These are phyloP conservation scores for Talaromyces proteolyticus DNA, from an alignment of 495 filamentous ascomycete genomes.

Conservation along the genomic window DNA sequence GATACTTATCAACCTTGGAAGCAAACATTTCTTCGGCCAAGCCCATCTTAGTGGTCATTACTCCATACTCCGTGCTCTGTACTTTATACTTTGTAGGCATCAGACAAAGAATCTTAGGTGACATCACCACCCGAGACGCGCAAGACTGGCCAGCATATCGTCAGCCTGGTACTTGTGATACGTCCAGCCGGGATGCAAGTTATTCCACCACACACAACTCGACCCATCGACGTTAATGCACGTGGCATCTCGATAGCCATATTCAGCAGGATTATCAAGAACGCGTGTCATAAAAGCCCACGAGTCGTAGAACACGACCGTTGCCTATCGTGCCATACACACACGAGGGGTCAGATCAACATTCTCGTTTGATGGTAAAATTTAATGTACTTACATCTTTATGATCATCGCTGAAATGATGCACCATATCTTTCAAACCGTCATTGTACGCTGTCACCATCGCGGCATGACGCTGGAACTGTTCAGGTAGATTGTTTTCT, in stretches of 20 bases:
- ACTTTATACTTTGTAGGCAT: too few species aligned
- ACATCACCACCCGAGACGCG: slow-evolving; percentile 2
- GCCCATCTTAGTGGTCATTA: background rate
- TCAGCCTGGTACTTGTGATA: slow-evolving; percentile 8
- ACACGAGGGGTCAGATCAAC: background rate
- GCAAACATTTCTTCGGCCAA: background rate
- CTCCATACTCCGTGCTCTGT: background rate
- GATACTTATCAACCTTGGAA: too few species aligned
- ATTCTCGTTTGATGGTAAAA: background rate
- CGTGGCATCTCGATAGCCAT: slow-evolving; percentile 9
- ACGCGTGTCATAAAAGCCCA: slow-evolving; percentile 30
- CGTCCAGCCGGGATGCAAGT: slow-evolving; percentile 10
- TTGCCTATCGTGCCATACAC: background rate
- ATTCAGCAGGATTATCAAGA: slow-evolving; percentile 38
- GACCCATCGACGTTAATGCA: slow-evolving; percentile 9
- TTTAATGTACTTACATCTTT: slow-evolving; percentile 16
- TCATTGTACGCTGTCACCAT: slow-evolving; percentile 27
- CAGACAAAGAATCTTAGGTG: background rate
- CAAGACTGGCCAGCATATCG: slow-evolving; percentile 2
- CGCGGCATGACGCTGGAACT: slow-evolving; percentile 16
- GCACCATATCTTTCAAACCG: slow-evolving; percentile 19
- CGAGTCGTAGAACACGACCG: slow-evolving; percentile 7
- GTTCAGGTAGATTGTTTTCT: slow-evolving; percentile 14
- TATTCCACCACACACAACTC: slow-evolving; percentile 14
- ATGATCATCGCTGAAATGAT: slow-evolving; percentile 13